These are phyloP conservation scores for Neocucurbitaria cava DNA, from an alignment of 2,329 filamentous ascomycete species.

Conservation along the genomic window DNA sequence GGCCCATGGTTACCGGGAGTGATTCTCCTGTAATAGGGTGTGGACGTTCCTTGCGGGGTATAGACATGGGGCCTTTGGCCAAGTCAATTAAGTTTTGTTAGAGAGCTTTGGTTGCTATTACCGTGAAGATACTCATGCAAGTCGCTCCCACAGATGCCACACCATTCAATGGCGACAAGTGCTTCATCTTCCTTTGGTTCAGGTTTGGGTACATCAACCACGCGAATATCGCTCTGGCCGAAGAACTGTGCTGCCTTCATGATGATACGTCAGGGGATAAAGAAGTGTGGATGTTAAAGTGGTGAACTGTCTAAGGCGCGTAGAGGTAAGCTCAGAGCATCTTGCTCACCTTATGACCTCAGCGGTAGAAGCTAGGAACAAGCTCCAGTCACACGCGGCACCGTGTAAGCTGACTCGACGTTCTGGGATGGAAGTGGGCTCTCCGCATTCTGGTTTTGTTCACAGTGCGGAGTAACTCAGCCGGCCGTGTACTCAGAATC, in stretches of 20 bases:
- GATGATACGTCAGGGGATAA: not conserved
- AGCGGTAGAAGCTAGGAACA: not conserved
- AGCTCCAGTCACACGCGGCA: not conserved
- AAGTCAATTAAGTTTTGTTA: not conserved
- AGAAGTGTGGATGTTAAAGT: not conserved
- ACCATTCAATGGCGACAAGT: conserved; percentile 38
- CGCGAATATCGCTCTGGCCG: conserved; percentile 32
- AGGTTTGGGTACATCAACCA: conserved; percentile 31
- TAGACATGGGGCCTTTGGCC: conserved; percentile 19
- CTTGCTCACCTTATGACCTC: not conserved
- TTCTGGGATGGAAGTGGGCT: not conserved
- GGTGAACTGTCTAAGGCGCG: not conserved
- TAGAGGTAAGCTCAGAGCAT: not conserved
- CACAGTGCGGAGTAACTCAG: not conserved
- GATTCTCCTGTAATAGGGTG: conserved; percentile 27
- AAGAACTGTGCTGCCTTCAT: conserved; percentile 46
- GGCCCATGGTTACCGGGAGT: conserved; percentile 39
- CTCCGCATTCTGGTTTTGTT: not conserved
- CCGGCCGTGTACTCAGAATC: not conserved
- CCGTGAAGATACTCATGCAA: conserved; percentile 39
- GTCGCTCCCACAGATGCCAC: conserved; percentile 42
- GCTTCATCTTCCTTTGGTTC: conserved; percentile 31
- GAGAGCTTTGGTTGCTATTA: conserved; percentile 1
- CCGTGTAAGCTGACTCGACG: conserved; percentile 6
- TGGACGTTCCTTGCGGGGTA: conserved; percentile 21